These are phyloP conservation scores for Lavandula angustifolia DNA, from an alignment of 257 asterid species.

Conservation along the genomic window DNA sequence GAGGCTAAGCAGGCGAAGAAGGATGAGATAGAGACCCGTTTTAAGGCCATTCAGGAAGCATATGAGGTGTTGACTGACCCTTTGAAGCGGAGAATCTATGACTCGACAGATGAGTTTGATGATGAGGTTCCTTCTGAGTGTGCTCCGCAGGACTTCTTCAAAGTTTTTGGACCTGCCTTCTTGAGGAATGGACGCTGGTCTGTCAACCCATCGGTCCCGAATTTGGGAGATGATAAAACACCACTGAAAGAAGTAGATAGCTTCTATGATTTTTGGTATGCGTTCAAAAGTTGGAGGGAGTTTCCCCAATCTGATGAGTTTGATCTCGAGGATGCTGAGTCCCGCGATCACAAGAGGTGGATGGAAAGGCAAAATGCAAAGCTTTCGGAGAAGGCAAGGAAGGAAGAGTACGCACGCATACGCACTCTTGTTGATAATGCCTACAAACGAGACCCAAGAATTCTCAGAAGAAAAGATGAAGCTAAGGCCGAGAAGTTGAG, in stretches of 20 bases:
- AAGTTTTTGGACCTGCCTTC: conserved; percentile 95
- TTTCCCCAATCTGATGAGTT: conserved; percentile 96
- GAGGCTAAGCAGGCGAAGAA: conserved; percentile 83
- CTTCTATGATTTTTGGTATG: conserved; percentile 89
- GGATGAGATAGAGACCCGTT: conserved; percentile 87
- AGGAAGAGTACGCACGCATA: conserved; percentile 74
- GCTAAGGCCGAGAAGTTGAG: conserved; percentile 81
- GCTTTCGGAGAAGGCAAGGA: conserved; percentile 90
- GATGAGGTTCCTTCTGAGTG: conserved; percentile 88
- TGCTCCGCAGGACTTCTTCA: conserved; percentile 86
- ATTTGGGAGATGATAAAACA: conserved; percentile 76
- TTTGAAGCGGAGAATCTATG: conserved; percentile 85
- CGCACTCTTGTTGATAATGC: conserved; percentile 95
- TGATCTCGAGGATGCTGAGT: conserved; percentile 93
- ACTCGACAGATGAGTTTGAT: conserved; percentile 96
- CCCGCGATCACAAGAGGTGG: conserved; percentile 95
- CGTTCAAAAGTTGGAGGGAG: conserved; percentile 96
- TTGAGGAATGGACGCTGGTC: conserved; percentile 99
- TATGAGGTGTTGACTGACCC: conserved; percentile 92
- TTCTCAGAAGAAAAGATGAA: conserved; percentile 78
- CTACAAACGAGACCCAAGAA: conserved; percentile 83
- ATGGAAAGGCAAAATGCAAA: conserved; percentile 97
- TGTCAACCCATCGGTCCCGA: conserved; percentile 63
- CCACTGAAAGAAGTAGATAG: conserved; percentile 64
- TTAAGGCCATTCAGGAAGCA: conserved; percentile 91